Conservation (phyloP, 2,329 filamentous ascomycete species). For the Trichocomaceae sp. region DNA sequence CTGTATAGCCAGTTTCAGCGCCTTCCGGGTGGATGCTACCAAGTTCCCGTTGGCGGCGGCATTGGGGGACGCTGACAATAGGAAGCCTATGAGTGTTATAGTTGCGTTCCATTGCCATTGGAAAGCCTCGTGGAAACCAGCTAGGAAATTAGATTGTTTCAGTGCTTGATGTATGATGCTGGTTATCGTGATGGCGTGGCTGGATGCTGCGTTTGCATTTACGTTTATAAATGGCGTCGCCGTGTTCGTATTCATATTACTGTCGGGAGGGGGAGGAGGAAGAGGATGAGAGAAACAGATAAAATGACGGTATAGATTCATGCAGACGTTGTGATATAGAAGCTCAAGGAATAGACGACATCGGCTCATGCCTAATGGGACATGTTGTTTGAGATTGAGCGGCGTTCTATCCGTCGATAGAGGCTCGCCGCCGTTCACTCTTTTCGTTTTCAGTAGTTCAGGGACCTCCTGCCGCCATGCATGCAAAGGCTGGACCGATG, state of each 20-base stretch:
- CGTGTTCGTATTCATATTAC: no score
- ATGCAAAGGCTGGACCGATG: background rate
- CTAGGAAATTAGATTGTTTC: conserved; percentile 2
- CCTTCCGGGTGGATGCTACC: background rate
- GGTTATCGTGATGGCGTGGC: conserved; percentile 11
- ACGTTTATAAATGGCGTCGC: background rate
- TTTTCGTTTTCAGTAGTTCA: conserved; percentile 7
- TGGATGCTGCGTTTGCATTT: background rate
- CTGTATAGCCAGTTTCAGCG: conserved; percentile 1
- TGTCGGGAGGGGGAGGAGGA: background rate
- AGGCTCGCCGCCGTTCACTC: conserved; percentile 2
- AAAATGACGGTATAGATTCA: conserved; percentile 11
- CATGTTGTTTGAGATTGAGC: conserved; percentile 6
- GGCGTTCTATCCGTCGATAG: conserved; percentile 10
- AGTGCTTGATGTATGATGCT: conserved; percentile 9
- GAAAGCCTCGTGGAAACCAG: conserved; percentile 7
- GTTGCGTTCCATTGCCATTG: conserved; percentile 14
- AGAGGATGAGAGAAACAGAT: no score
- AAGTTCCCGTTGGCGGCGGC: background rate
- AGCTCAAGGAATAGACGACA: conserved; percentile 10
- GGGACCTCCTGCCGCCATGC: conserved; percentile 6
- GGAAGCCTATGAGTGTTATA: conserved; percentile 6
- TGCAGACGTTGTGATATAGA: conserved; percentile 7
- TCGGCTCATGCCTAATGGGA: conserved; percentile 6
- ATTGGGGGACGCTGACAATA: background rate